Percentiles rank a stretch among this genome's conserved stretches.
Conservation (phyloP, 1,139 yeast species). For the Candida sojae region DNA sequence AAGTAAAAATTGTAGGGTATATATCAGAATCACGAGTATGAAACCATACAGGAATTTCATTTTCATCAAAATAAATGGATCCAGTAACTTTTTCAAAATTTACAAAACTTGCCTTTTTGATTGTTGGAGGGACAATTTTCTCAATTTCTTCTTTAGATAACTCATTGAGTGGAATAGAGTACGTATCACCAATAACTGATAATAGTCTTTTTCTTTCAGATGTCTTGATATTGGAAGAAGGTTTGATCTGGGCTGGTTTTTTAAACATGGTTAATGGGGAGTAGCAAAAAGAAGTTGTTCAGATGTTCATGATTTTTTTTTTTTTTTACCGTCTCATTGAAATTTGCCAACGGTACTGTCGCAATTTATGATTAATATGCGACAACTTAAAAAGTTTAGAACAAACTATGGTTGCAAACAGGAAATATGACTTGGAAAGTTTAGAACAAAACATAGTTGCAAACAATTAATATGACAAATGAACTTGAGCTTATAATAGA, state of each 20-base stretch:
- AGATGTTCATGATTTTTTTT: background rate
- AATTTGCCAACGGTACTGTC: background rate
- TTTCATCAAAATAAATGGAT: conserved; percentile 61
- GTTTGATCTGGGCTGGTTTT: conserved; percentile 66
- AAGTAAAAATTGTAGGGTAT: conserved; percentile 71
- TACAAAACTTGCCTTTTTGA: conserved; percentile 68
- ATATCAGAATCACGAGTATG: conserved; percentile 54
- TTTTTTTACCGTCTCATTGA: background rate
- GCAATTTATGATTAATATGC: too few relatives aligned
- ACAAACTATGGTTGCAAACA: background rate
- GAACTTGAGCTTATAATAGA: too few relatives aligned
- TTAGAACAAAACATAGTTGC: too few relatives aligned
- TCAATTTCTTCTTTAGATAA: conserved; percentile 49
- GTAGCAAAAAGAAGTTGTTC: background rate
- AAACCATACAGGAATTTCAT: conserved; percentile 74
- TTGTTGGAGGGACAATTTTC: conserved; percentile 55
- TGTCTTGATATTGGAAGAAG: conserved; percentile 76
- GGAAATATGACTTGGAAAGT: background rate
- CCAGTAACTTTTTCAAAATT: conserved; percentile 59
- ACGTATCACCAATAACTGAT: conserved; percentile 45
- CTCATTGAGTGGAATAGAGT: conserved; percentile 43
- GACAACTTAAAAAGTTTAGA: too few relatives aligned
- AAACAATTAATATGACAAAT: too few relatives aligned
- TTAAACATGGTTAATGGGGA: conserved; percentile 50
- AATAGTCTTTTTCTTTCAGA: conserved; percentile 75